Evolutionary conservation across 768 basidiomycete genomes (phyloP).

Genomic region (Macrolepiota fuliginosa): DNA sequence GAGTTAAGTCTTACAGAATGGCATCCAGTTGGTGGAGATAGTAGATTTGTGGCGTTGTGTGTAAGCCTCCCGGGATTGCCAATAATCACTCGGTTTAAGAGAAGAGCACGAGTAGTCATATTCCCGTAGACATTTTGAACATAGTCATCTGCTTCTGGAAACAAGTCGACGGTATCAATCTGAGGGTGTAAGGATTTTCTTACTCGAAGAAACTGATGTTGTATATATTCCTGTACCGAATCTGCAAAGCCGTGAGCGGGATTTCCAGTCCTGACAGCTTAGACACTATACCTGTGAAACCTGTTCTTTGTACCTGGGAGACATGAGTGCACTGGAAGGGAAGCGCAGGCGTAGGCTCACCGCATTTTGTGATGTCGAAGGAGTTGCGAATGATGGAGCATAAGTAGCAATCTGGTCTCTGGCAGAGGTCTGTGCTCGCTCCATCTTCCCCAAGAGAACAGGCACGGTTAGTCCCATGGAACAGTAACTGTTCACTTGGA

Average conservation of each 20-base stretch:
- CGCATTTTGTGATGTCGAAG: slow-evolving; percentile 59
- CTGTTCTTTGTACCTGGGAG: slow-evolving; percentile 36
- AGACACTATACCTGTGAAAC: slow-evolving; percentile 31
- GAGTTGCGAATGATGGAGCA: slow-evolving; percentile 58
- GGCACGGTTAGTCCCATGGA: slow-evolving; percentile 64
- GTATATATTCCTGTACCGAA: slow-evolving; percentile 74
- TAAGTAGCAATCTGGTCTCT: slow-evolving; percentile 47
- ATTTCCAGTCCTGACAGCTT: not conserved
- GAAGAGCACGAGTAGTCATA: slow-evolving; percentile 44
- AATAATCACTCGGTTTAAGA: slow-evolving; percentile 63
- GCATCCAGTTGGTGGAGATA: slow-evolving; percentile 52
- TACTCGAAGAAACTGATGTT: slow-evolving; percentile 65
- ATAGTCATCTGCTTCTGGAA: slow-evolving; percentile 67
- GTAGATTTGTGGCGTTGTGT: slow-evolving; percentile 46
- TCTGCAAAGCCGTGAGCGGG: slow-evolving; percentile 25
- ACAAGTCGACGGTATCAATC: slow-evolving; percentile 5
- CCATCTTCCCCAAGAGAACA: slow-evolving; percentile 57
- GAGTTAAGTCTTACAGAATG: slow-evolving; percentile 45
- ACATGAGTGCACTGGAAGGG: too few relatives aligned
- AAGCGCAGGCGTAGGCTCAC: slow-evolving; percentile 26
- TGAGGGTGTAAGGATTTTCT: slow-evolving; percentile 16
- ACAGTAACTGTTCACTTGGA: slow-evolving; percentile 54
- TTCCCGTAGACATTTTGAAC: slow-evolving; percentile 37
- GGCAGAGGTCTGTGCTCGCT: slow-evolving; percentile 45
- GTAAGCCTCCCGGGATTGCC: slow-evolving; percentile 53